These are phyloP conservation scores for Aureobasidium namibiae DNA, from an alignment of 2,329 filamentous ascomycete species.

Conservation along the genomic window DNA sequence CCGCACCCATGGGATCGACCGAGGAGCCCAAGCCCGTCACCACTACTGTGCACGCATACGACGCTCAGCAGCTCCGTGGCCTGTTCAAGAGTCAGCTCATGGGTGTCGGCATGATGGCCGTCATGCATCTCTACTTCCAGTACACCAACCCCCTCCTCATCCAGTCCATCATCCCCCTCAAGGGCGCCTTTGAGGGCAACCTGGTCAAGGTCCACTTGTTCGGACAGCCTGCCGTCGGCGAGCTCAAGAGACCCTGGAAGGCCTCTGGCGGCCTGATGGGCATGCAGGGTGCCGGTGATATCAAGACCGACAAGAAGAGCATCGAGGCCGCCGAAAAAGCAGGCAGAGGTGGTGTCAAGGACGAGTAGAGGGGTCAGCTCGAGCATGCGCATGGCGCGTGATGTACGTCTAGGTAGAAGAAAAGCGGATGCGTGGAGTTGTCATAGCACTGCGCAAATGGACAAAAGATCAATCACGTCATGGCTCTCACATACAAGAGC, in stretches of 20 bases:
- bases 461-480: neutral
- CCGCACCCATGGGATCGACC: slow-evolving; percentile 80
- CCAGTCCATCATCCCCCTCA: slow-evolving; percentile 96
- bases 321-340: slow-evolving; percentile 44
- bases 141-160: slow-evolving; percentile 99
- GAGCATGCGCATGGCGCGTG: neutral
- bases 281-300: slow-evolving; percentile 55
- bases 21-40: slow-evolving; percentile 96
- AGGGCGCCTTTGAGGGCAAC: slow-evolving; percentile 91
- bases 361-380: slow-evolving; percentile 33
- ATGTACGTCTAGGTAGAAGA: neutral
- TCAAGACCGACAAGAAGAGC: slow-evolving; percentile 72
- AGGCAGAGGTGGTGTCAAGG: slow-evolving; percentile 44
- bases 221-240: slow-evolving; percentile 76
- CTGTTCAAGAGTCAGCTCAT: slow-evolving; percentile 88
- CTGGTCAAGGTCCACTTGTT: slow-evolving; percentile 92
- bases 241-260: slow-evolving; percentile 96
- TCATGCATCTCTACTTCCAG: slow-evolving; percentile 99
- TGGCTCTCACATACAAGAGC: too few species aligned
- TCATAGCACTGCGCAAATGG: neutral
- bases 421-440: neutral
- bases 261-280: slow-evolving; percentile 72
- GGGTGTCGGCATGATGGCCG: slow-evolving; percentile 94
- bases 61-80: slow-evolving; percentile 72
- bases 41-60: slow-evolving; percentile 94